Evolutionary conservation across 2,329 filamentous ascomycete species (phyloP).

Genomic region (Calonectria pauciramosa): DNA sequence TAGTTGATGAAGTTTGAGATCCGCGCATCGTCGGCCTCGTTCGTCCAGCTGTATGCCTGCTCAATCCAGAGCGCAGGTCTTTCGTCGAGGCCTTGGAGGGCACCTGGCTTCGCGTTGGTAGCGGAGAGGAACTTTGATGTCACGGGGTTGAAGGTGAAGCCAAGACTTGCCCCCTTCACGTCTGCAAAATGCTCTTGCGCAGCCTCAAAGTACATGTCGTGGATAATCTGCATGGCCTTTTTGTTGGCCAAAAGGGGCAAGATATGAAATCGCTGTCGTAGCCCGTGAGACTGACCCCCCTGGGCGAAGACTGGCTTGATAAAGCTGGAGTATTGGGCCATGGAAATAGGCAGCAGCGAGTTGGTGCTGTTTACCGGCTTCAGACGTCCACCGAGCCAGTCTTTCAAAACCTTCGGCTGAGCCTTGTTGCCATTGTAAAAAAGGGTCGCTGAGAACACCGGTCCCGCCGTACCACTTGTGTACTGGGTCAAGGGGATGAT

Average conservation of each 20-base stretch:
- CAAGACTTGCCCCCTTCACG: background rate
- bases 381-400: background rate
- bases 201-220: slow-evolving; percentile 5
- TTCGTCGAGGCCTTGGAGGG: background rate
- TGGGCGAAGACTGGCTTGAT: background rate
- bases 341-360: background rate
- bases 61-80: background rate
- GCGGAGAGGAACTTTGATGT: background rate
- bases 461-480: background rate
- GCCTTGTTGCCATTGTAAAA: background rate
- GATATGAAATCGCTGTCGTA: background rate
- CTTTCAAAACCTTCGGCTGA: background rate
- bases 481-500: background rate
- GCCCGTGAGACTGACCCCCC: background rate
- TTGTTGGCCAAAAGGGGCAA: background rate
- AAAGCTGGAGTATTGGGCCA: background rate
- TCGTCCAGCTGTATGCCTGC: background rate
- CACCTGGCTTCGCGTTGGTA: background rate
- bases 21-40: background rate
- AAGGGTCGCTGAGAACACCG: background rate
- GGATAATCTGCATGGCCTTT: background rate
- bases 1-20: background rate
- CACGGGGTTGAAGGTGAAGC: background rate
- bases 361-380: background rate
- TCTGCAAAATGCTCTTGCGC: background rate